Percentiles rank a stretch among this genome's conserved stretches.
phyloP scores from a whole-genome alignment of 208 protist species.

The Leishmania tropica region DNA sequence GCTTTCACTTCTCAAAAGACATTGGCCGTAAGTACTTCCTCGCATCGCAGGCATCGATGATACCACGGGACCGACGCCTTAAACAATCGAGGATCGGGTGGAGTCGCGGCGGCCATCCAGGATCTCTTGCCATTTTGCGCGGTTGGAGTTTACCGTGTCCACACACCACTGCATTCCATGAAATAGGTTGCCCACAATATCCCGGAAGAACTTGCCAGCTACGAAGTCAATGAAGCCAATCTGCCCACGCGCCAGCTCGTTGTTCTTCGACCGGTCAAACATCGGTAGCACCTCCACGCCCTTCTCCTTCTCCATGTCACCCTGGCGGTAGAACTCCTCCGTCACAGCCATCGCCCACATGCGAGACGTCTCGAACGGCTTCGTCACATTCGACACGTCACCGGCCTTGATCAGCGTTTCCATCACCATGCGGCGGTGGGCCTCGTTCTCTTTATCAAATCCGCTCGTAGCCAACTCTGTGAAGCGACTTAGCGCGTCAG shows the following conservation, averaged over 20 bases:
- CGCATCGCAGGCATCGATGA: neutral
- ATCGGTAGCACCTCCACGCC: constrained; percentile 82
- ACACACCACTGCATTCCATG: constrained; percentile 86
- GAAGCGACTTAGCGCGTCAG: constrained; percentile 49
- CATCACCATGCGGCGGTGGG: constrained; percentile 39
- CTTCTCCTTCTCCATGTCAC: constrained; percentile 89
- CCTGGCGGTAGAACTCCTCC: constrained; percentile 90
- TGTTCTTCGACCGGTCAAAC: constrained; percentile 87
- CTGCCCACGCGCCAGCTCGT: constrained; percentile 84
- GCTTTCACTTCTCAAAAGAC: neutral
- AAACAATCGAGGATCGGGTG: neutral
- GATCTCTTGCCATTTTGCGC: constrained; percentile 68
- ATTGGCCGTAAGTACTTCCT: neutral
- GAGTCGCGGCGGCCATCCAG: constrained; percentile 36
- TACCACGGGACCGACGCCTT: neutral
- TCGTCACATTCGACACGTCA: constrained; percentile 88
- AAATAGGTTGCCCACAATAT: constrained; percentile 57
- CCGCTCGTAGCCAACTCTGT: constrained; percentile 19
- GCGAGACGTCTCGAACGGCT: constrained; percentile 83
- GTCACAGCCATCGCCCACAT: constrained; percentile 87
- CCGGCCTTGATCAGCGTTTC: constrained; percentile 84
- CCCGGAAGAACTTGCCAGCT: constrained; percentile 76
- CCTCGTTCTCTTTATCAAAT: constrained; percentile 41
- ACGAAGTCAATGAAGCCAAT: constrained; percentile 91
- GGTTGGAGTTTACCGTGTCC: constrained; percentile 64